Percentiles rank a stretch among this genome's conserved stretches.
phyloP scores from a whole-genome alignment of 768 basidiomycete species.

The Mrakia blollopis region DNA sequence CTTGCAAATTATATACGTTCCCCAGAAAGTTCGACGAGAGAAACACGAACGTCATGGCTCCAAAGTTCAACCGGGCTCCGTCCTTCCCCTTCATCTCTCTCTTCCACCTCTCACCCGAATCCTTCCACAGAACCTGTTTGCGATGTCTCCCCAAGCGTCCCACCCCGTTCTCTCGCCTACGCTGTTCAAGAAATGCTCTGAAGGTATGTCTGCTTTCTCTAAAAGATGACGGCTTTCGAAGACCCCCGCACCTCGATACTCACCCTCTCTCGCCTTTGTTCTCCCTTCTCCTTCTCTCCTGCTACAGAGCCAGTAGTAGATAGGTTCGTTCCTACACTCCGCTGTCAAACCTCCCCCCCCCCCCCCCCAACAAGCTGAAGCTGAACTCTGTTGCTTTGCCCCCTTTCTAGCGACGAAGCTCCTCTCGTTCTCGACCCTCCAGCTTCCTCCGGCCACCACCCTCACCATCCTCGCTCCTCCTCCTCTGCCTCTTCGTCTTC shows the following conservation, averaged over 20 bases:
- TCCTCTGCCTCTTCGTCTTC: too few relatives aligned
- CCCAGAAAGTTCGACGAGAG: too few relatives aligned
- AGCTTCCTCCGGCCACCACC: too few relatives aligned
- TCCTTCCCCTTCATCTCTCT: too few relatives aligned
- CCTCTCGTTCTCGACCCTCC: neutral
- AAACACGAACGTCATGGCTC: too few relatives aligned
- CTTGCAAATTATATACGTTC: too few relatives aligned
- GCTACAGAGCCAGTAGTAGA: conserved; percentile 1
- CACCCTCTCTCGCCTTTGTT: neutral
- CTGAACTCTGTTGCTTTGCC: neutral
- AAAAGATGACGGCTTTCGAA: neutral
- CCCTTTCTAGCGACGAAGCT: neutral
- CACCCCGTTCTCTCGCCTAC: neutral
- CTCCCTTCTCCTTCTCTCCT: neutral
- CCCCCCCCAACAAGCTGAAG: neutral
- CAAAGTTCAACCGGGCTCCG: too few relatives aligned
- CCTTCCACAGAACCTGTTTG: too few relatives aligned
- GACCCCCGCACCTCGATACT: neutral
- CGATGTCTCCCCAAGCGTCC: neutral
- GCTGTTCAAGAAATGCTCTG: neutral
- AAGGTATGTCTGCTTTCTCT: neutral
- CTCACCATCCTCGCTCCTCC: too few relatives aligned
- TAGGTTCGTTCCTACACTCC: neutral
- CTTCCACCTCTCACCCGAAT: too few relatives aligned
- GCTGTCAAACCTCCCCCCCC: neutral